These are phyloP conservation scores for Rhizopus arrhizus DNA, from an alignment of 371 early-diverging fungal genomes.

Conservation along the genomic window DNA sequence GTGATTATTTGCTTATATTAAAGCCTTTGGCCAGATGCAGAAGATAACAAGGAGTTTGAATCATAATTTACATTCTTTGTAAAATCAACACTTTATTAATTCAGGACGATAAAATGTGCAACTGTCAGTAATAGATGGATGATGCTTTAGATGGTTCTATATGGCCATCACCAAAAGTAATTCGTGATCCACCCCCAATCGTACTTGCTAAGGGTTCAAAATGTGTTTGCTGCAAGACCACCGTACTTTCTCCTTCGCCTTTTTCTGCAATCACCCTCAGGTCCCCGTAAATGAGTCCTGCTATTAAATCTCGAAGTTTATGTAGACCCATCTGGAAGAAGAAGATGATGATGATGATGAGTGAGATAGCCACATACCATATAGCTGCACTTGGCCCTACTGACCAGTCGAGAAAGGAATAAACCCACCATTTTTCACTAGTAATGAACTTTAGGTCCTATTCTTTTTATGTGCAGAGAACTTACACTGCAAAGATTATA, in stretches of 20 bases:
- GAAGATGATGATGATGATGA: slow-evolving; percentile 43
- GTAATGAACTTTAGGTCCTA: neutral
- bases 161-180: slow-evolving; percentile 19
- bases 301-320: slow-evolving; percentile 39
- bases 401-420: slow-evolving; percentile 51
- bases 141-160: slow-evolving; percentile 2
- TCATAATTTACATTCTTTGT: too few species aligned
- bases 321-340: slow-evolving; percentile 48
- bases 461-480: neutral
- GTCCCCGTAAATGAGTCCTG: slow-evolving; percentile 15
- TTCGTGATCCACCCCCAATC: slow-evolving; percentile 13
- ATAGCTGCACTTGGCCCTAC: slow-evolving; percentile 39
- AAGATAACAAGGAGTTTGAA: neutral
- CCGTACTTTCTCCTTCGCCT: neutral
- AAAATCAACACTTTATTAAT: neutral
- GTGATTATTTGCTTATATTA: too few species aligned
- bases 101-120: neutral
- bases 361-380: slow-evolving; percentile 42
- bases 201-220: slow-evolving; percentile 28
- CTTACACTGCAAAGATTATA: slow-evolving; percentile 49
- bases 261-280: neutral
- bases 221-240: slow-evolving; percentile 4
- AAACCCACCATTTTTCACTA: slow-evolving; percentile 46
- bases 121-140: slow-evolving; percentile 11
- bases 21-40: neutral